Conservation (phyloP, 2,329 filamentous ascomycete genomes). For the Plectosphaerella sp. region DNA sequence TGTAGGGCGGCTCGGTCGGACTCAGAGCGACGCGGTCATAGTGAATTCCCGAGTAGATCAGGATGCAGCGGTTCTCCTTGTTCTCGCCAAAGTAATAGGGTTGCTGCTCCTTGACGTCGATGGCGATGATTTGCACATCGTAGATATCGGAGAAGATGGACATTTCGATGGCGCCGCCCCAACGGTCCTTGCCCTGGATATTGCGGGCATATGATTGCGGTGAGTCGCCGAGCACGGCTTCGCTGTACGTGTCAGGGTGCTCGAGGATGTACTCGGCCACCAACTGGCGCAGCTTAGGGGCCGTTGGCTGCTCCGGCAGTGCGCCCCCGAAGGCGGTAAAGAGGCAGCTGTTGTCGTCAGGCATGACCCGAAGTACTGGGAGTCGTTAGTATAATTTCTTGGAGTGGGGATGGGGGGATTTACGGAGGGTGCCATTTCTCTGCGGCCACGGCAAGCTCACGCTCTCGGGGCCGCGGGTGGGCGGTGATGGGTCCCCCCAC, state of each 20-base stretch:
- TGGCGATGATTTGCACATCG: slow-evolving; percentile 77
- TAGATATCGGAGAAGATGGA: slow-evolving; percentile 82
- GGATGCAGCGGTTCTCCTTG: slow-evolving; percentile 62
- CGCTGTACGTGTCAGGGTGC: slow-evolving; percentile 67
- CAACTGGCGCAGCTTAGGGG: slow-evolving; percentile 62
- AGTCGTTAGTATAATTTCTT: not conserved
- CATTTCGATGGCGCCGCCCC: slow-evolving; percentile 91
- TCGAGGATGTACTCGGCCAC: slow-evolving; percentile 75
- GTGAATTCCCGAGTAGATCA: slow-evolving; percentile 90
- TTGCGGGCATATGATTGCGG: slow-evolving; percentile 74
- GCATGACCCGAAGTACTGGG: slow-evolving; percentile 83
- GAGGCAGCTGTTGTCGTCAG: slow-evolving; percentile 92
- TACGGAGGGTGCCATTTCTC: slow-evolving; percentile 46
- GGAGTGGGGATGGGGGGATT: slow-evolving; percentile 8
- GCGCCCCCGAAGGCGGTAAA: slow-evolving; percentile 85
- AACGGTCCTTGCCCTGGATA: slow-evolving; percentile 75
- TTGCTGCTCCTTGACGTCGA: slow-evolving; percentile 58
- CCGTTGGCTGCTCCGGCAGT: slow-evolving; percentile 54
- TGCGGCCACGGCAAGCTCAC: slow-evolving; percentile 42
- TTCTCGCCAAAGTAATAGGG: slow-evolving; percentile 70
- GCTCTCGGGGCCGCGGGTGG: slow-evolving; percentile 20
- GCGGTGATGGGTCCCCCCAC: slow-evolving; percentile 3
- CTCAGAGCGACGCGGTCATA: slow-evolving; percentile 86
- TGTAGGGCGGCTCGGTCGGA: slow-evolving; percentile 52
- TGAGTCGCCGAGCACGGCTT: slow-evolving; percentile 69